Evolutionary conservation across 306 rosid species (phyloP), one percentile per base, ranked within the genome.

Genomic region (Begonia masoniana): DNA sequence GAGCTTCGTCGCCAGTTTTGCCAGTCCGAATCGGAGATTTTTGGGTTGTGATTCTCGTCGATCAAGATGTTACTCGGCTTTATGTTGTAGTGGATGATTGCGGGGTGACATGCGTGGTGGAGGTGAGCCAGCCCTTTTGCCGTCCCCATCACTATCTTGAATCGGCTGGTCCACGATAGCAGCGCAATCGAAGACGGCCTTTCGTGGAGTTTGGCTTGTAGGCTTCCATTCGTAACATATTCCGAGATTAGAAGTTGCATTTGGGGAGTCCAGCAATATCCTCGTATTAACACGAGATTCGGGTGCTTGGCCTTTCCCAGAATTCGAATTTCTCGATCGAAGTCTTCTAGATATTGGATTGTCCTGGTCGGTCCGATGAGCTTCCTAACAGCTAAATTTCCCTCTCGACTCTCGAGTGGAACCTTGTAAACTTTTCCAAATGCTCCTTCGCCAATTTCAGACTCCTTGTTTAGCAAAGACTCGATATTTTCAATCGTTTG

Each of bases 351-450:
- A 56, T 72, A 61, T 59, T 74, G 94, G 24, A 82, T 75, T 47
- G 76, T 71, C 62, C 80, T 74, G 15, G 89, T 64, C 10, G 79
- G 1, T 31, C 39, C 75, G 12, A 77, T 71, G 47, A 91, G 88
- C 76, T 68, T 85, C 66, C 86, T 85, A 45, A 91, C 79, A 41
- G 94, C 92, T 3, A 83, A 82, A 53, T 62, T 43, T 68, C 84
- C 73, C 13, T 79, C 93, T 54, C 72, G 81, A 54, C 75, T 69
- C 60, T 87, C 97, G 43, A 82, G 43, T 11, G 85, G 53, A 47
- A 79, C 84, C 67, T 83, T 91, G 77, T 77, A 79, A 15, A 91
- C 94, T 12, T 91, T 85, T 61, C 97, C 97, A 39, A 91, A 91
- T 7, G 78, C 88, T 56, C 97, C 96, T 35, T 67, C 85, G 2